Conservation (phyloP, 805 yeast genomes). For the Candida ponderosae region DNA sequence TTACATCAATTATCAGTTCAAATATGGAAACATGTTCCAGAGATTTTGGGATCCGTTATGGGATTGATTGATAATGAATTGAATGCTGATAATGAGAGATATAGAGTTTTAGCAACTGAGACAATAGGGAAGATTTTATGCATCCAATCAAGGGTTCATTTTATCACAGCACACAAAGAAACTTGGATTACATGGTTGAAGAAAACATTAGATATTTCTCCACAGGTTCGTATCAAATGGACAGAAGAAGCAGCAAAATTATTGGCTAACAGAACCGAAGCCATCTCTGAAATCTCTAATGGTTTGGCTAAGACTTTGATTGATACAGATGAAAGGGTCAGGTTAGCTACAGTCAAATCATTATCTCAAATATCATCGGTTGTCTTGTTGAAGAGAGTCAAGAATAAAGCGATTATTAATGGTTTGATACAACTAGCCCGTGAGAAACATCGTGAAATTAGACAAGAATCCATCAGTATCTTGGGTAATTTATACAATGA, state of each 20-base stretch:
- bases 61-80: constrained; percentile 77
- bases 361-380: constrained; percentile 39
- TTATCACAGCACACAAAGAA: constrained; percentile 46
- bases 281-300: constrained; percentile 40
- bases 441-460: constrained; percentile 60
- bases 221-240: constrained; percentile 65
- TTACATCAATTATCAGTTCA: constrained; percentile 57
- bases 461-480: constrained; percentile 49
- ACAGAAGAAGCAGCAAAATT: constrained; percentile 46
- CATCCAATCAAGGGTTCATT: constrained; percentile 42
- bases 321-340: constrained; percentile 69
- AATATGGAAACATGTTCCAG: constrained; percentile 76
- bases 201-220: constrained; percentile 61
- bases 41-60: constrained; percentile 60
- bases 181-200: constrained; percentile 69
- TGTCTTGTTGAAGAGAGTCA: constrained; percentile 39
- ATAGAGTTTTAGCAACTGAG: constrained; percentile 63
- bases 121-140: constrained; percentile 63
- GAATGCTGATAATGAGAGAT: constrained; percentile 55
- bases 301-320: constrained; percentile 63
- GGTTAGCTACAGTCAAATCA: constrained; percentile 51
- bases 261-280: constrained; percentile 35
- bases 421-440: constrained; percentile 58
- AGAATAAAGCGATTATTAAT: constrained; percentile 37
- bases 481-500: constrained; percentile 49